These are phyloP conservation scores for Kitagawia praeruptora DNA, from an alignment of 129 eudicot genomes.

Conservation along the genomic window DNA sequence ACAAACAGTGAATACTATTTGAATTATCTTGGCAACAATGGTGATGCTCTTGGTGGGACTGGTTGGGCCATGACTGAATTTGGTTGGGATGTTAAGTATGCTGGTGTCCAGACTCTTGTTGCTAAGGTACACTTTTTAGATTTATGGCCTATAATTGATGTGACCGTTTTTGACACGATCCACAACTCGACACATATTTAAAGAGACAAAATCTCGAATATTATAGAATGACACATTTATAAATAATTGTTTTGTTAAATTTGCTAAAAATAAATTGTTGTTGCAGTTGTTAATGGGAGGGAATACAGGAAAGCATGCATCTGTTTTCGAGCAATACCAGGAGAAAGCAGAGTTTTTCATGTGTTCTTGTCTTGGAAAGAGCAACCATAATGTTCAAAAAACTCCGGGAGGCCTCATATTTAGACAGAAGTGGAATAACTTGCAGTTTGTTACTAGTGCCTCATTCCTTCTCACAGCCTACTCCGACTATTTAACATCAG, in stretches of 20 bases:
- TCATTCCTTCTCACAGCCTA: conserved; percentile 77
- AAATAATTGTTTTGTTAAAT: too few relatives aligned
- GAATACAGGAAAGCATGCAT: conserved; percentile 41
- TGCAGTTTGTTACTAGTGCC: conserved; percentile 94
- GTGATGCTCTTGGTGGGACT: conserved; percentile 82
- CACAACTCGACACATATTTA: too few relatives aligned
- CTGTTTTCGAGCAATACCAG: conserved; percentile 60
- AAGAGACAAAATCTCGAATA: too few relatives aligned
- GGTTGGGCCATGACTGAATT: conserved; percentile 97
- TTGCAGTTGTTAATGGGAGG: conserved; percentile 87
- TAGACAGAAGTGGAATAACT: conserved; percentile 85
- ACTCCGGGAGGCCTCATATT: conserved; percentile 91
- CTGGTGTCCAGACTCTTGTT: conserved; percentile 89
- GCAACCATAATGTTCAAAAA: conserved; percentile 59
- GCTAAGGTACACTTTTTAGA: conserved; percentile 40
- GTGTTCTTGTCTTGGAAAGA: conserved; percentile 86
- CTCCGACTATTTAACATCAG: conserved; percentile 77
- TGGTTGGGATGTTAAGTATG: conserved; percentile 96
- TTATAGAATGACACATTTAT: too few relatives aligned
- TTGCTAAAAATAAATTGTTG: too few relatives aligned
- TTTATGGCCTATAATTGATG: too few relatives aligned
- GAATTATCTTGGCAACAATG: conserved; percentile 74
- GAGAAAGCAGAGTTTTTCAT: conserved; percentile 85
- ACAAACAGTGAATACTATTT: conserved; percentile 61
- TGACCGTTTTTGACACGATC: too few relatives aligned